Evolutionary conservation across 257 asterid species (phyloP), one percentile per base, ranked within the genome.

Genomic region (Solanum chiquidenum): DNA sequence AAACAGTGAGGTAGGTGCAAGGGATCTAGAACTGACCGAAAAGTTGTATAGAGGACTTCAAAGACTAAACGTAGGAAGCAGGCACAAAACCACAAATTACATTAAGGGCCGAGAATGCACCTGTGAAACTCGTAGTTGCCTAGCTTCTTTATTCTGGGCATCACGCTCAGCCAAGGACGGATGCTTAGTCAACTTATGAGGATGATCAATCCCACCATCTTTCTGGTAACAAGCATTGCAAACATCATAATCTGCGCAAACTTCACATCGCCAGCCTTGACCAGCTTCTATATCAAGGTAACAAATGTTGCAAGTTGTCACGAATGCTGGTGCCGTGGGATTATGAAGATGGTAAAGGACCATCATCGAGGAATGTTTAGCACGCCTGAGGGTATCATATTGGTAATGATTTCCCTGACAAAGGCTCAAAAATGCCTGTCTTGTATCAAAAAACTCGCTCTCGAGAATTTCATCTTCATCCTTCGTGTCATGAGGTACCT

Each of bases 321-420:
- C 98, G 74, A 94, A 96, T 85, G 99, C 98, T 35, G 99, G 99
- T 38, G 98, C 99, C 23, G 99, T 97, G 37, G 99, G 99, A 91
- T 97, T 97, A 92, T 97, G 99, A 87, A 97, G 98, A 91, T 97
- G 99, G 91, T 96, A 97, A 87, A 97, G 98, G 87, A 96, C 96
- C 99, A 97, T 97, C 98, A 97, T 94, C 16, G 99, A 97, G 29
- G 99, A 97, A 92, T 97, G 99, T 92, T 97, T 97, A 80, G 99
- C 99, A 79, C 99, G 93, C 29, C 99, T 97, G 86, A 97, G 97
- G 86, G 99, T 97, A 89, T 97, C 99, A 76, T 97, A 97, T 86
- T 97, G 99, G 89, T 97, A 97, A 91, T 97, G 98, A 91, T 97
- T 97, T 91, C 98, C 99, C 91, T 97, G 99, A 92, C 99, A 97